Conservation (phyloP, 2,329 filamentous ascomycete species). For the Grosmannia huntii region DNA sequence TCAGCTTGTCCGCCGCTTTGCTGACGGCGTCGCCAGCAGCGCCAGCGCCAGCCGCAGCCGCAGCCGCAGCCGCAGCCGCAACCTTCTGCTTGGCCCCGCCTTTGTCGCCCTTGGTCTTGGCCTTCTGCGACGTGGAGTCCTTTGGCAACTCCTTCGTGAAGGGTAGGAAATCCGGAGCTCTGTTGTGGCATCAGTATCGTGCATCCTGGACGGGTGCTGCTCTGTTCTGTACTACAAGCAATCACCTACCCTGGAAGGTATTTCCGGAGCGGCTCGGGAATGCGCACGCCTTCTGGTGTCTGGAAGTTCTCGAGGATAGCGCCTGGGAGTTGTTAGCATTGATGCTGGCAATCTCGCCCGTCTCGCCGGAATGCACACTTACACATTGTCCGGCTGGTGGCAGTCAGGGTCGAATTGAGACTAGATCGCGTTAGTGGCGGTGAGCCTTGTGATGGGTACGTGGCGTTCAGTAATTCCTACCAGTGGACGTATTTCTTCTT, state of each 20-base stretch:
- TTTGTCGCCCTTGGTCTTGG: conserved; percentile 11
- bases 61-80: conserved; percentile 12
- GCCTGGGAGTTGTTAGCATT: conserved; percentile 2
- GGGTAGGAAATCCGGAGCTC: conserved; percentile 71
- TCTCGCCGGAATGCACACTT: neutral
- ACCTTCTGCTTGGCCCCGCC: conserved; percentile 13
- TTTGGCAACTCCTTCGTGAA: conserved; percentile 79
- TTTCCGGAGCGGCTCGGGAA: conserved; percentile 74
- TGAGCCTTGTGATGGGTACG: too few relatives aligned
- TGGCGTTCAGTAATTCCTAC: conserved; percentile 3
- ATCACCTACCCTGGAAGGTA: conserved; percentile 60
- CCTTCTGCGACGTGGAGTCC: conserved; percentile 28
- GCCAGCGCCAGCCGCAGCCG: conserved; percentile 10
- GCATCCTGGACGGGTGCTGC: neutral
- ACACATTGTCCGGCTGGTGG: conserved; percentile 35
- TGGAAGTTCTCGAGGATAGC: conserved; percentile 89
- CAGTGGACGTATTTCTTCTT: conserved; percentile 94
- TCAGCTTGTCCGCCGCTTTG: conserved; percentile 17
- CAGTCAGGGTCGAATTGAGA: conserved; percentile 50
- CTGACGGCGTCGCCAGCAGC: conserved; percentile 12
- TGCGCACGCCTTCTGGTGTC: conserved; percentile 68
- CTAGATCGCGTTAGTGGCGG: conserved; percentile 1
- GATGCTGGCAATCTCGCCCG: neutral
- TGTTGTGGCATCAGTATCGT: neutral
- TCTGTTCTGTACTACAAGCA: too few relatives aligned